Percentiles rank a stretch among this genome's conserved stretches.
Evolutionary conservation across 225 moss, liverwort and hornwort species (phyloP).

Genomic region (Physcomitrium patens): DNA sequence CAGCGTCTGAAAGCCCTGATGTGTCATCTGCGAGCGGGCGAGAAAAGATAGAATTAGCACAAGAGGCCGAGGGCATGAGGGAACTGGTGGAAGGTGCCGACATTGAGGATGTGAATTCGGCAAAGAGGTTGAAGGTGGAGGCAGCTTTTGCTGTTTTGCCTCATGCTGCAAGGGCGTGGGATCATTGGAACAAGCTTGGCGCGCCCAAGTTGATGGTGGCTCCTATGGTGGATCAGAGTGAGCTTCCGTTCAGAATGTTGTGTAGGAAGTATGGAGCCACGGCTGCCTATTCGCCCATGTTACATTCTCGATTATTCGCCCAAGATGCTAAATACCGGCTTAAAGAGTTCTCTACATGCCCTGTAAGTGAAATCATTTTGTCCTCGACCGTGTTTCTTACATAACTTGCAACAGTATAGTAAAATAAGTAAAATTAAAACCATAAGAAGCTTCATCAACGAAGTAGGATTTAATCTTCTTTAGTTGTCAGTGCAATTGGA

Average conservation of each 20-base stretch:
- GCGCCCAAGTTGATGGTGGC: slow-evolving; percentile 89
- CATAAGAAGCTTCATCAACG: background rate
- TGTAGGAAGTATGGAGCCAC: slow-evolving; percentile 98
- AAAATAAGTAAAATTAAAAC: no score
- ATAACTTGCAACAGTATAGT: no score
- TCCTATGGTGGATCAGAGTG: slow-evolving; percentile 99
- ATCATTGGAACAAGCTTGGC: slow-evolving; percentile 89
- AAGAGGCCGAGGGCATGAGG: slow-evolving; percentile 36
- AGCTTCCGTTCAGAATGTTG: slow-evolving; percentile 97
- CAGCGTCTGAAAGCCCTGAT: slow-evolving; percentile 22
- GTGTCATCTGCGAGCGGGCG: slow-evolving; percentile 29
- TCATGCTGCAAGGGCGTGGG: slow-evolving; percentile 73
- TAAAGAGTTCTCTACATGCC: slow-evolving; percentile 92
- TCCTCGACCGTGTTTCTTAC: background rate
- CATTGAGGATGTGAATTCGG: slow-evolving; percentile 27
- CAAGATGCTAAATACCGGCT: slow-evolving; percentile 81
- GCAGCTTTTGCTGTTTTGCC: slow-evolving; percentile 27
- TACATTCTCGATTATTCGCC: slow-evolving; percentile 86
- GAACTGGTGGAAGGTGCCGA: slow-evolving; percentile 32
- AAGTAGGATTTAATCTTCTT: background rate
- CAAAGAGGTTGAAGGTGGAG: slow-evolving; percentile 64
- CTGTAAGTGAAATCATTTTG: slow-evolving; percentile 51
- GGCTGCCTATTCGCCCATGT: slow-evolving; percentile 96
- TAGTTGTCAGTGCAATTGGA: background rate
- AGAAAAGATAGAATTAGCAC: slow-evolving; percentile 40